Evolutionary conservation across 495 filamentous ascomycete species (phyloP), one percentile per base, ranked within the genome.

Genomic region (Hypoxylon lienhwacheense): DNA sequence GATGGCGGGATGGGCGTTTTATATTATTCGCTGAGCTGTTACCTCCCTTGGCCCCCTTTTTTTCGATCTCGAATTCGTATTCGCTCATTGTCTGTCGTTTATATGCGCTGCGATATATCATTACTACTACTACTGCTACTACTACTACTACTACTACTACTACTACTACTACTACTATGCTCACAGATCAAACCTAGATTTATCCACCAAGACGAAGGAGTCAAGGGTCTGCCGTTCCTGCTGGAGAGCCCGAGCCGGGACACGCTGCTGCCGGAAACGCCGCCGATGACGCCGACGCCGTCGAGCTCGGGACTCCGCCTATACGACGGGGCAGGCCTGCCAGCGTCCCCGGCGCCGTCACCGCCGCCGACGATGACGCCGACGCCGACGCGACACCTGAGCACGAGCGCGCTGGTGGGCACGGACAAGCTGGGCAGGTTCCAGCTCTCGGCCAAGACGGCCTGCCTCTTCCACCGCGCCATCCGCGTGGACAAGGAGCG

Each of bases 401-500:
- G 53, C 42, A 49, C 61, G 3, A 47, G 55, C 7, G 46, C 49
- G 16, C 32, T 40, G 12, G 45, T 62, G 11, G 45, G 54, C 12
- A 29, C 29, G 14, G 50, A 53, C 19, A 50, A 47, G 21, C 36
- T 67, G 22, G 65, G 47, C 35, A 51, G 57, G 3, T 67, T 67
- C 45, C 61, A 67, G 19, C 29, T 65, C 5, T 65, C 61, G 0
- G 65, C 65, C 14, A 67, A 67, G 26, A 44, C 61, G 7, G 55
- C 65, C 5, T 54, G 47, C 19, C 46, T 67, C 0, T 67, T 67
- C 32, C 65, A 67, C 49, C 54, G 48, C 15, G 65, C 65, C 32
- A 34, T 67, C 20, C 44, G 24, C 20, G 58, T 67, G 34, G 65
- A 67, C 17, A 62, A 67, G 41, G 58, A 67, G 56, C 54, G 65